These are phyloP conservation scores for Coemansia sp. DNA, from an alignment of 192 early-diverging fungal species.

Conservation along the genomic window DNA sequence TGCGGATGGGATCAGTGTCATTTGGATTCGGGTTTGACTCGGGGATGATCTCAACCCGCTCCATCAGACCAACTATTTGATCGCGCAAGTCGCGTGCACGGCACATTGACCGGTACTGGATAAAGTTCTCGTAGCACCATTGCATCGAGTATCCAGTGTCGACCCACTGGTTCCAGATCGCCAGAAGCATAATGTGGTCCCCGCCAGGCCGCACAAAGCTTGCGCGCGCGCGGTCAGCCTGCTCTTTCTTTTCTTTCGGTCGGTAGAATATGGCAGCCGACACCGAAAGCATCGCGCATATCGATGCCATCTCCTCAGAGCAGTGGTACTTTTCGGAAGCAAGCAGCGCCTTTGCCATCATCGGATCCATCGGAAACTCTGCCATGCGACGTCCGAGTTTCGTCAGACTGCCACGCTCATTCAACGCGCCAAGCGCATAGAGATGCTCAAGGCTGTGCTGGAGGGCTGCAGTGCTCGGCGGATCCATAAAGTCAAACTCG, in stretches of 20 bases:
- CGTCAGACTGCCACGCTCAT: slow-evolving; percentile 90
- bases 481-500: slow-evolving; percentile 99
- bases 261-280: slow-evolving; percentile 79
- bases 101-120: slow-evolving; percentile 89
- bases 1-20: slow-evolving; percentile 87
- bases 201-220: slow-evolving; percentile 90
- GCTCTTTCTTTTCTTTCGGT: slow-evolving; percentile 89
- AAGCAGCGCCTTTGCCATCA: slow-evolving; percentile 90
- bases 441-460: slow-evolving; percentile 91
- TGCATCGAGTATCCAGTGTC: slow-evolving; percentile 88
- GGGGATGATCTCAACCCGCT: slow-evolving; percentile 86
- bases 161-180: slow-evolving; percentile 91
- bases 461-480: slow-evolving; percentile 89
- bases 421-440: slow-evolving; percentile 90
- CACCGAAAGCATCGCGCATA: slow-evolving; percentile 92
- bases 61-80: slow-evolving; percentile 90
- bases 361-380: slow-evolving; percentile 97
- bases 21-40: slow-evolving; percentile 80
- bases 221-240: slow-evolving; percentile 92
- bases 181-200: slow-evolving; percentile 90
- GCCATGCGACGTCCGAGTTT: slow-evolving; percentile 97
- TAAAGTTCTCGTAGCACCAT: slow-evolving; percentile 98
- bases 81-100: slow-evolving; percentile 91
- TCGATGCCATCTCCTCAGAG: slow-evolving; percentile 89
- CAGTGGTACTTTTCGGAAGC: slow-evolving; percentile 92